A percentile compares a stretch with the other conserved stretches of the same genome.
Evolutionary conservation across 108 stramenopile genomes (phyloP).

Genomic region (Cyclostephanos tholiformis): DNA sequence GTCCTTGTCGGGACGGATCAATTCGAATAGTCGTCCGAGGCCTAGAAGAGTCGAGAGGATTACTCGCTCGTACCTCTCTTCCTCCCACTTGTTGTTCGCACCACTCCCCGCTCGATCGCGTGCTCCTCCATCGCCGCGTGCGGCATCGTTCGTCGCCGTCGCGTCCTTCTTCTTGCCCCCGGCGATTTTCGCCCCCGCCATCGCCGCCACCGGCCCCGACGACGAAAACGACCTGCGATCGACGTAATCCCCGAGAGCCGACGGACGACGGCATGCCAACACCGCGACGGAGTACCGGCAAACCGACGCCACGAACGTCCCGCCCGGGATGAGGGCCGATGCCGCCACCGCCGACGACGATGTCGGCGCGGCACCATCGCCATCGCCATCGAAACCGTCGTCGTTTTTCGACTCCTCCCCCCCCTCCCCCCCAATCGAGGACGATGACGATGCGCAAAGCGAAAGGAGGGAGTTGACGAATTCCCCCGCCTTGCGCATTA

Average conservation of each 20-base stretch:
- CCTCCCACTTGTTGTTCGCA: conserved; percentile 60
- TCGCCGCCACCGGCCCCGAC: not conserved
- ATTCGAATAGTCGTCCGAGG: conserved; percentile 31
- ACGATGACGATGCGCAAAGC: too few species aligned
- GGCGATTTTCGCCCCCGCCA: not conserved
- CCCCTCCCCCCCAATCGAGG: too few species aligned
- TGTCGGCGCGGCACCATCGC: too few species aligned
- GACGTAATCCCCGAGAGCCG: not conserved
- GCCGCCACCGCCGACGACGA: not conserved
- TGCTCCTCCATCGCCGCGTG: not conserved
- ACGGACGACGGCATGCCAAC: not conserved
- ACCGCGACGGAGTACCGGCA: not conserved
- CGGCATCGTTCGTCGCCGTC: not conserved
- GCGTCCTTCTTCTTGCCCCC: not conserved
- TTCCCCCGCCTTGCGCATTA: conserved; percentile 17
- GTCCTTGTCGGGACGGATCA: not conserved
- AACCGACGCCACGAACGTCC: not conserved
- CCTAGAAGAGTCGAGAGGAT: conserved; percentile 42
- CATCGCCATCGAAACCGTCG: too few species aligned
- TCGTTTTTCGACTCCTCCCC: too few species aligned
- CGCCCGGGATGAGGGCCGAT: not conserved
- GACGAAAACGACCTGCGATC: not conserved
- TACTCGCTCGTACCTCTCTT: conserved; percentile 77
- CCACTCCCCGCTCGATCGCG: too few species aligned
- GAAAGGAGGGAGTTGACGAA: conserved; percentile 22